These are phyloP conservation scores for Ziziphus jujuba DNA, from an alignment of 306 rosid species.

Conservation along the genomic window DNA sequence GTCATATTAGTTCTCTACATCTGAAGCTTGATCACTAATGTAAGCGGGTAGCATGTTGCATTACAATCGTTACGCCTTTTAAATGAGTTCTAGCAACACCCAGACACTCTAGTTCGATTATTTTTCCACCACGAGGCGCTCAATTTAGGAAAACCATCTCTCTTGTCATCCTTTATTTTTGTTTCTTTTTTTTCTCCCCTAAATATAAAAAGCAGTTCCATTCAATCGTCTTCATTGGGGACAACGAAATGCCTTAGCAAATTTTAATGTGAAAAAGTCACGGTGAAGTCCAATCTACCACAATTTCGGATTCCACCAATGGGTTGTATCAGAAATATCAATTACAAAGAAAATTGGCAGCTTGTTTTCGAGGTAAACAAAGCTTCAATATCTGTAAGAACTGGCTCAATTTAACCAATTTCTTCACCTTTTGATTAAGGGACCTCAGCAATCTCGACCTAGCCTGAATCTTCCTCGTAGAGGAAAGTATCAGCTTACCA, in stretches of 20 bases:
- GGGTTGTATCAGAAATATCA: slow-evolving; percentile 6
- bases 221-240: neutral
- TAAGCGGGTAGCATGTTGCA: no score
- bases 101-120: no score
- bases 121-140: no score
- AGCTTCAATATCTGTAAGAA: slow-evolving; percentile 10
- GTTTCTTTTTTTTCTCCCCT: neutral
- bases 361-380: slow-evolving; percentile 5
- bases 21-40: no score
- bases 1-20: no score
- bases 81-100: no score
- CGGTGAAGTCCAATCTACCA: neutral
- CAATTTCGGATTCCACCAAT: neutral
- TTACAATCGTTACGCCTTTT: no score
- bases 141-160: no score
- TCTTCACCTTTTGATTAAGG: neutral
- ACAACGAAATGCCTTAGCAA: neutral
- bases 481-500: neutral
- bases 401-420: slow-evolving; percentile 1
- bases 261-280: neutral
- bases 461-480: neutral
- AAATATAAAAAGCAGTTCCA: neutral
- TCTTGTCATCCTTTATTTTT: neutral
- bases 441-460: neutral
- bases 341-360: slow-evolving; percentile 12